Evolutionary conservation across 441 rosid species (phyloP).

Genomic region (Populus hybrid): DNA sequence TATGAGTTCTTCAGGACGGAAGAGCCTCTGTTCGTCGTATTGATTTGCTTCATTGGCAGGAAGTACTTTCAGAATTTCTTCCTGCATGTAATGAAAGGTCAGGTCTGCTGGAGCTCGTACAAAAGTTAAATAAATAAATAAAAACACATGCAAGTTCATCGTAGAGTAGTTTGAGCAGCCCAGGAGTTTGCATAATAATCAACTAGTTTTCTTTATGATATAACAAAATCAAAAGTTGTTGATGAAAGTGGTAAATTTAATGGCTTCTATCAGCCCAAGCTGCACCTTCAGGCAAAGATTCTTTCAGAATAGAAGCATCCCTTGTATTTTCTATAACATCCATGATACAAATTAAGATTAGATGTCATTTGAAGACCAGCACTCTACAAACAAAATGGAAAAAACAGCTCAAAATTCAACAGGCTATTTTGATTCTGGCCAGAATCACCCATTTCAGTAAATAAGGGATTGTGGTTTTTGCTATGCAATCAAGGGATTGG

Average conservation of each 20-base stretch:
- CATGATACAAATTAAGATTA: not conserved
- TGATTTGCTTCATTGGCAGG: conserved; percentile 36
- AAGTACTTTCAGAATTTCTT: conserved; percentile 49
- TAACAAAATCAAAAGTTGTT: not conserved
- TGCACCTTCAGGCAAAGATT: not conserved
- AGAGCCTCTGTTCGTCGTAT: conserved; percentile 35
- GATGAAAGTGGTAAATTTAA: not conserved
- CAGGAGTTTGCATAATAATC: not conserved
- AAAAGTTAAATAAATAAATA: not conserved
- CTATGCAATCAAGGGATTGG: too few relatives aligned
- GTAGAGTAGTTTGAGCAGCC: not conserved
- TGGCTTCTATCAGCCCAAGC: not conserved
- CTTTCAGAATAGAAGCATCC: not conserved
- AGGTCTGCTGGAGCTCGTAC: not conserved
- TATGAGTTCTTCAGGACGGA: conserved; percentile 66
- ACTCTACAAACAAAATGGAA: too few relatives aligned
- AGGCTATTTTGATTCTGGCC: too few relatives aligned
- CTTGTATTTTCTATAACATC: not conserved
- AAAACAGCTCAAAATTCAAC: too few relatives aligned
- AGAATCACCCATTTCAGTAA: too few relatives aligned
- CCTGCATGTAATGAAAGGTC: conserved; percentile 42
- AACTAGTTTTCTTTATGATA: not conserved
- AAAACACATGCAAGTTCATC: not conserved
- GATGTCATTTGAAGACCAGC: too few relatives aligned
- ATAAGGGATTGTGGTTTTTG: too few relatives aligned